These are phyloP conservation scores for Phytophthora ramorum DNA, from an alignment of 352 stramenopile genomes.

Conservation along the genomic window DNA sequence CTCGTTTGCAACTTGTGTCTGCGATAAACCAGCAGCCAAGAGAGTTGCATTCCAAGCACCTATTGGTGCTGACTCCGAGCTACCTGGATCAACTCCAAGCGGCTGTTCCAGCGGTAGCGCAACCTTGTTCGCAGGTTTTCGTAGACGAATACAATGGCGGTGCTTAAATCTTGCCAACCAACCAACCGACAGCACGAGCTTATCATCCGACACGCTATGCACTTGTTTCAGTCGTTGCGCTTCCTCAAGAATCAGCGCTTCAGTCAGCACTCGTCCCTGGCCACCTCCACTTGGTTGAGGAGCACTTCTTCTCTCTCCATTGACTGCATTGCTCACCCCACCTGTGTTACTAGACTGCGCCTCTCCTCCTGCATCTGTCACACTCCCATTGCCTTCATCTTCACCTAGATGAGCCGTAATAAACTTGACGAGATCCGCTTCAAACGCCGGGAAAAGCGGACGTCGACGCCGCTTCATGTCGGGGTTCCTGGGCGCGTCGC, in stretches of 20 bases:
- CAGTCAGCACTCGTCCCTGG: constrained; percentile 43
- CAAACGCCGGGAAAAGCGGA: constrained; percentile 76
- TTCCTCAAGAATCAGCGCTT: constrained; percentile 80
- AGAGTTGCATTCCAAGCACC: constrained; percentile 15
- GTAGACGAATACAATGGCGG: constrained; percentile 71
- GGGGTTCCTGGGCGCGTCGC: constrained; percentile 57
- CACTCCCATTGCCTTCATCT: not conserved
- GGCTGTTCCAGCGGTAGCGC: constrained; percentile 1
- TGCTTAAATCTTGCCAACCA: constrained; percentile 81
- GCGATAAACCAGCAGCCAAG: constrained; percentile 5
- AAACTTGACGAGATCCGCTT: constrained; percentile 68
- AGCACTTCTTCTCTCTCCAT: not conserved
- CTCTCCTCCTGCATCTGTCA: not conserved
- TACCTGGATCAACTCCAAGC: not conserved
- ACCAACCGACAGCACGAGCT: constrained; percentile 75
- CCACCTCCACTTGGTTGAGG: no score
- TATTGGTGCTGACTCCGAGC: constrained; percentile 1
- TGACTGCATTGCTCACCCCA: not conserved
- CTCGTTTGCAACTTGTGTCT: not conserved
- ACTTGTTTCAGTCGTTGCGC: constrained; percentile 73
- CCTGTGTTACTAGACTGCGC: not conserved
- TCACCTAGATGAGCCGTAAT: constrained; percentile 42
- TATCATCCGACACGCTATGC: constrained; percentile 66
- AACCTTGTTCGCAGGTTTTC: constrained; percentile 43
- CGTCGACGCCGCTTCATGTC: constrained; percentile 80